These are phyloP conservation scores for Trichosanthes truncata DNA, from an alignment of 306 rosid genomes.

Conservation along the genomic window DNA sequence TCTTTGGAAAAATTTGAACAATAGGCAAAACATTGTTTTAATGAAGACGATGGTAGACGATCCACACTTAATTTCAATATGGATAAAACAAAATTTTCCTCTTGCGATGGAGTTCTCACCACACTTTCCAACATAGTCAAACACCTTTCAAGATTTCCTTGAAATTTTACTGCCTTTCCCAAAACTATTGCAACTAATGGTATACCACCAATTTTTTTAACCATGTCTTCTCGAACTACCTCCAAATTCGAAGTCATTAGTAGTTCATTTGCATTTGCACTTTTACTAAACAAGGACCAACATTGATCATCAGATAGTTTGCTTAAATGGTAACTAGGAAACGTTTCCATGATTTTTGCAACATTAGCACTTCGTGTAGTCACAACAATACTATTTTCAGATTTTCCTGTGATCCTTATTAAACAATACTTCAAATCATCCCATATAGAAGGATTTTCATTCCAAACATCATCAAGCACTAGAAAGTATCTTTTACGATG, in stretches of 20 bases:
- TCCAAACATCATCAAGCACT: slow-evolving; percentile 22
- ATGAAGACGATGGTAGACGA: not conserved
- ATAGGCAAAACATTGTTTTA: slow-evolving; percentile 16
- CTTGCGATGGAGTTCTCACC: not conserved
- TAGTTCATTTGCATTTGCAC: not conserved
- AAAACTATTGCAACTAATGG: slow-evolving; percentile 11
- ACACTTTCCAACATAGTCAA: not conserved
- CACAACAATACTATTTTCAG: not conserved
- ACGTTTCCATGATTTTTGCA: not conserved
- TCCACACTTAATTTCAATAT: slow-evolving; percentile 9
- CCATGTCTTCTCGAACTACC: not conserved
- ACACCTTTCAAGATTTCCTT: not conserved
- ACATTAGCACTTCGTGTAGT: slow-evolving; percentile 5
- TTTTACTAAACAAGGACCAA: not conserved
- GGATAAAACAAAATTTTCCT: not conserved
- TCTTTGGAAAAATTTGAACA: slow-evolving; percentile 11
- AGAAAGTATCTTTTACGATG: not conserved
- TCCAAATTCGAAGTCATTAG: not conserved
- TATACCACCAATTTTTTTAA: slow-evolving; percentile 3
- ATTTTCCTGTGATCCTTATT: not conserved
- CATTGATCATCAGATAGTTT: slow-evolving; percentile 5
- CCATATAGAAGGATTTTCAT: not conserved
- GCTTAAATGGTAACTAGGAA: not conserved
- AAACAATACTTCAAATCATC: not conserved
- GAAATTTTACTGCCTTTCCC: not conserved